Percentiles rank a stretch among this genome's conserved stretches.
These are phyloP conservation scores for Cladosporium halotolerans DNA, from an alignment of 2,329 filamentous ascomycete genomes.

Conservation along the genomic window DNA sequence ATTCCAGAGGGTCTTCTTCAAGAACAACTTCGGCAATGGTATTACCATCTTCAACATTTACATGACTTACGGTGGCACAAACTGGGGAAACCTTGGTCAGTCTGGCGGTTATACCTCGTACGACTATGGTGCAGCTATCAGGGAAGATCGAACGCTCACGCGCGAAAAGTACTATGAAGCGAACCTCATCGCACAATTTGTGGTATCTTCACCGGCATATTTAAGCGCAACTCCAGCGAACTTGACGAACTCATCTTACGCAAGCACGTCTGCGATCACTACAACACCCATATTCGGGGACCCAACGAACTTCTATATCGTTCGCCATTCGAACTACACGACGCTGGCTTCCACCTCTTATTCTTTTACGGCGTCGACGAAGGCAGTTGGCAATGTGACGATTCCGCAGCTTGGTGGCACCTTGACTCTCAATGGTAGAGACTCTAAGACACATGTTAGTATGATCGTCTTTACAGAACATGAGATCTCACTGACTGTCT, in stretches of 20 bases:
- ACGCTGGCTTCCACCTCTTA: slow-evolving; percentile 54
- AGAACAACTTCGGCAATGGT: slow-evolving; percentile 33
- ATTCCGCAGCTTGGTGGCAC: slow-evolving; percentile 55
- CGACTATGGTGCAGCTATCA: slow-evolving; percentile 58
- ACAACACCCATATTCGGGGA: slow-evolving; percentile 58
- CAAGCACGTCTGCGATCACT: slow-evolving; percentile 46
- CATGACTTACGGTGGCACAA: slow-evolving; percentile 64
- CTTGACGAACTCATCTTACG: slow-evolving; percentile 47
- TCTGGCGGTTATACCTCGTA: slow-evolving; percentile 54
- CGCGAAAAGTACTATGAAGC: slow-evolving; percentile 75
- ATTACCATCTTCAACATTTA: slow-evolving; percentile 65
- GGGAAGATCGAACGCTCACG: slow-evolving; percentile 60
- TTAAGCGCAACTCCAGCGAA: slow-evolving; percentile 53
- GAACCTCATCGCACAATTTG: slow-evolving; percentile 69
- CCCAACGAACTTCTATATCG: slow-evolving; percentile 56
- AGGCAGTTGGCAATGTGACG: slow-evolving; percentile 49
- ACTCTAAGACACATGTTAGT: slow-evolving; percentile 59
- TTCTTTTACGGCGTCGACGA: slow-evolving; percentile 56
- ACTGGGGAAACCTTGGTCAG: slow-evolving; percentile 59
- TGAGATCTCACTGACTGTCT: not conserved
- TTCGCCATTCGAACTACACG: slow-evolving; percentile 58
- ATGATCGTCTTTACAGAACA: not conserved
- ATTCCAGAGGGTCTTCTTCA: slow-evolving; percentile 72
- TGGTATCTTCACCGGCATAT: slow-evolving; percentile 66
- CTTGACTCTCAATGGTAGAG: slow-evolving; percentile 55